phyloP scores from a whole-genome alignment of 2,329 filamentous ascomycete genomes.

The Cladobotryum protrusum region DNA sequence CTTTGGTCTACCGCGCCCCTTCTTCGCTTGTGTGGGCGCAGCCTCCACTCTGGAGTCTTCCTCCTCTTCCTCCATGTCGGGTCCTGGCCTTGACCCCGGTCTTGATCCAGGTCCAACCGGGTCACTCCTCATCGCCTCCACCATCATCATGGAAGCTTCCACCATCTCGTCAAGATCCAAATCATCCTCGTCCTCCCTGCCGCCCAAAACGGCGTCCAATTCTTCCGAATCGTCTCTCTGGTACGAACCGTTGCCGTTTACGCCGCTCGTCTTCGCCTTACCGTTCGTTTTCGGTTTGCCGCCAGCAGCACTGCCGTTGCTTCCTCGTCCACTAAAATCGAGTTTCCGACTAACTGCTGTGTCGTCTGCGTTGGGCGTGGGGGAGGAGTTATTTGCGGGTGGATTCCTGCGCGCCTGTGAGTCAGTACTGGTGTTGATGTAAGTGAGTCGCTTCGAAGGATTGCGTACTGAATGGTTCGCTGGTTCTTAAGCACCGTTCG shows the following conservation, averaged over 20 bases:
- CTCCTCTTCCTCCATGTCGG: slow-evolving; percentile 14
- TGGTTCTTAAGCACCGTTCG: slow-evolving; percentile 46
- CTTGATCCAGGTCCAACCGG: slow-evolving; percentile 7
- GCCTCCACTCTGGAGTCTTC: slow-evolving; percentile 15
- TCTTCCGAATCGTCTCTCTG: slow-evolving; percentile 23
- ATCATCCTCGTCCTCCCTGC: slow-evolving; percentile 21
- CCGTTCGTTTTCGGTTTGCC: slow-evolving; percentile 21
- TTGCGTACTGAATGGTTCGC: slow-evolving; percentile 42
- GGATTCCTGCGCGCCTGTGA: slow-evolving; percentile 53
- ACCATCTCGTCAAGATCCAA: slow-evolving; percentile 24
- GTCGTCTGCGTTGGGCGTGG: slow-evolving; percentile 33
- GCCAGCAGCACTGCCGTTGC: slow-evolving; percentile 3
- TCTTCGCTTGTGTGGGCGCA: slow-evolving; percentile 1
- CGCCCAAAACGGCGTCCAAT: slow-evolving; percentile 17
- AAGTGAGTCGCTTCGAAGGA: slow-evolving; percentile 25
- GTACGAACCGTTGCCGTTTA: slow-evolving; percentile 21
- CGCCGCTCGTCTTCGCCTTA: slow-evolving; percentile 2
- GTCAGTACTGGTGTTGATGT: slow-evolving; percentile 50
- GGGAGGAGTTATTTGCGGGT: slow-evolving; percentile 48
- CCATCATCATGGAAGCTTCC: slow-evolving; percentile 40
- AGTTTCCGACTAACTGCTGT: slow-evolving; percentile 47
- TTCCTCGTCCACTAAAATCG: slow-evolving; percentile 38
- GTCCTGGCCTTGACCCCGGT: slow-evolving; percentile 10
- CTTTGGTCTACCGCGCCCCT: slow-evolving; percentile 3
- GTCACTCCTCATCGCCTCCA: slow-evolving; percentile 26